phyloP scores from a whole-genome alignment of 2,329 filamentous ascomycete species.

The Fusarium robinianum region DNA sequence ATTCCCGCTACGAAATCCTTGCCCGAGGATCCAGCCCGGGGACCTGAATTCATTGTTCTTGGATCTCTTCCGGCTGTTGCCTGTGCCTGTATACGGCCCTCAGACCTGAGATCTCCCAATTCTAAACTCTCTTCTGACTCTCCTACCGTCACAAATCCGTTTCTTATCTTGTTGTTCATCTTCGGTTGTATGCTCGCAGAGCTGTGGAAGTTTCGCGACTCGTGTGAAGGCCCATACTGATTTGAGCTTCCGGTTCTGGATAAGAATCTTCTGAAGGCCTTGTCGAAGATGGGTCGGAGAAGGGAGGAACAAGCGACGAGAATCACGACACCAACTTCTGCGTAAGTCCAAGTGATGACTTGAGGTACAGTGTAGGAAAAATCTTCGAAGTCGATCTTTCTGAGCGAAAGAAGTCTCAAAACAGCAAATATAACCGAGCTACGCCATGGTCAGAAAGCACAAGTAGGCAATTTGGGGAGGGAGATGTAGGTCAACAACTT shows the following conservation, averaged over 20 bases:
- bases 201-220: conserved; percentile 1
- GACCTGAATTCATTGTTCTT: neutral
- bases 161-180: conserved; percentile 2
- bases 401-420: conserved; percentile 29
- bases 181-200: conserved; percentile 4
- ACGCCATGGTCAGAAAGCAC: neutral
- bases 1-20: conserved; percentile 1
- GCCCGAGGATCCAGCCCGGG: neutral
- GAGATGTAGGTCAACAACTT: neutral
- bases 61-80: neutral
- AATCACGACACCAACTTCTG: conserved; percentile 33
- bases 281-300: conserved; percentile 33
- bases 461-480: too few relatives aligned
- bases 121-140: conserved; percentile 15
- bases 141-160: conserved; percentile 9
- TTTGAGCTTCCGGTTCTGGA: conserved; percentile 8
- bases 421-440: conserved; percentile 40
- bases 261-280: conserved; percentile 25
- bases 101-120: conserved; percentile 6
- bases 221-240: conserved; percentile 2
- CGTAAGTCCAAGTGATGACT: conserved; percentile 33
- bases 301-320: conserved; percentile 34
- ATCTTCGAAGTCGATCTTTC: conserved; percentile 29
- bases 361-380: conserved; percentile 30
- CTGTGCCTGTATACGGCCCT: conserved; percentile 2